Percentiles rank a stretch among this genome's conserved stretches.
These are phyloP conservation scores for Aspergillus fumigatus DNA, from an alignment of 2,329 filamentous ascomycete genomes.

Conservation along the genomic window DNA sequence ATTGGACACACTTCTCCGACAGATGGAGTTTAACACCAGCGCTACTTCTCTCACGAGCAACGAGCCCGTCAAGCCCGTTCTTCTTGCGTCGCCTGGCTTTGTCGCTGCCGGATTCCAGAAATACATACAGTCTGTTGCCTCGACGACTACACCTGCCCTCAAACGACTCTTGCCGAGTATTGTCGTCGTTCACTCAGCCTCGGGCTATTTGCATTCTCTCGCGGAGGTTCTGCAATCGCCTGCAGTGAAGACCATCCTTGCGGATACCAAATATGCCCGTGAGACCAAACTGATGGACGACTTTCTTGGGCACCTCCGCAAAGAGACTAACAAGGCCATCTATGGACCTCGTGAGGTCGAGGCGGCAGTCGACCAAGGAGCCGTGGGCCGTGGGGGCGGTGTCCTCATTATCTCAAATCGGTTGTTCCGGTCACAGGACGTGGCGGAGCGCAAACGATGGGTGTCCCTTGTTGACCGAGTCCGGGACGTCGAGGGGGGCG, in stretches of 20 bases:
- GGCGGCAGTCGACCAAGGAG: constrained; percentile 77
- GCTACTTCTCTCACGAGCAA: constrained; percentile 34
- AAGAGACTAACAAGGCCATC: constrained; percentile 83
- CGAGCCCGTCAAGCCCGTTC: constrained; percentile 53
- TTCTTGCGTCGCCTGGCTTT: constrained; percentile 88
- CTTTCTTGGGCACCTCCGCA: constrained; percentile 71
- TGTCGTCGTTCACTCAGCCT: constrained; percentile 74
- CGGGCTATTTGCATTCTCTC: constrained; percentile 80
- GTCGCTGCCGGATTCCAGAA: constrained; percentile 74
- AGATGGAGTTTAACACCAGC: constrained; percentile 64
- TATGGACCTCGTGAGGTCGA: constrained; percentile 83
- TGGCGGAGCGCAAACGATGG: constrained; percentile 72
- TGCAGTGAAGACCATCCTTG: constrained; percentile 70
- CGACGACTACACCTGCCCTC: constrained; percentile 53
- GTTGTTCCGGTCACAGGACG: constrained; percentile 77
- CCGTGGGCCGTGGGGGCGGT: constrained; percentile 80
- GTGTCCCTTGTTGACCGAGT: constrained; percentile 84
- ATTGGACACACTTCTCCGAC: constrained; percentile 68
- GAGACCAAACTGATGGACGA: constrained; percentile 82
- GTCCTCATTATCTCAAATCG: constrained; percentile 81
- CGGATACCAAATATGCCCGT: constrained; percentile 80
- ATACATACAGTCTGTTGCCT: constrained; percentile 60
- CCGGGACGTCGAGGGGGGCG: constrained; percentile 73
- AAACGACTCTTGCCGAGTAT: constrained; percentile 64
- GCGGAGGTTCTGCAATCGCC: constrained; percentile 81